Evolutionary conservation across 2,329 filamentous ascomycete species (phyloP), one percentile per base, ranked within the genome.

Genomic region (Pleurostoma richardsiae): DNA sequence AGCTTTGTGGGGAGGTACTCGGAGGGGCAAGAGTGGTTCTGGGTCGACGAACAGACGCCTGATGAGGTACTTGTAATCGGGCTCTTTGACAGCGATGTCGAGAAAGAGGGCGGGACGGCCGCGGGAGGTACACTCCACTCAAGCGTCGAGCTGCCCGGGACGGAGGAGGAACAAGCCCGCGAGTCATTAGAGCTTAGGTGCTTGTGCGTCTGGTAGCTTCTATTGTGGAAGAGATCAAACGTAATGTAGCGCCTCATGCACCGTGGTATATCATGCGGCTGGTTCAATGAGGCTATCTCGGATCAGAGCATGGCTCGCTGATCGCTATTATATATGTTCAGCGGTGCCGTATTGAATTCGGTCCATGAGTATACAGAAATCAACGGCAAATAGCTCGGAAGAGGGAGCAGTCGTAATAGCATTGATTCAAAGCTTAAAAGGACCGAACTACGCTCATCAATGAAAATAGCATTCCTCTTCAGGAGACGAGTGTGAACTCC

Each of bases 71-170:
- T 54, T 4, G 47, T 55, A 7, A 50, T 56, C 10, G 41, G 47
- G 29, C 43, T 58, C 6, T 58, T 56, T 46, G 54, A 57, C 36
- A 54, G 48, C 42, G 45, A 51, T 4, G 46, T 41, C 7, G 52
- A 57, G 41, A 36, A 36, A n/a, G 33, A 36, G 8, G 33, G 33
- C 33, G 33, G 33, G 8, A 36, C 8, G 33, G 33, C 33, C 8
- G 8, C 33, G 2, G 33, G 33, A 8, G 33, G 33, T 8, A 36
- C 33, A n/a, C 33, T 36, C 8, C 33, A 36, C n/a, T 36, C 33
- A 2, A 36, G 33, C 33, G 33, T 36, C 8, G 33, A 36, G 8
- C n/a, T 36, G 33, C 33, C 33, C n/a, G 33, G 33, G 33, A 36
- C 33, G 33, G 33, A 36, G 33, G n/a, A 36, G 8, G 33, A 36